A percentile compares a stretch with the other conserved stretches of the same genome.
Conservation (phyloP, 2,329 filamentous ascomycete species). For the Sporothrix sp. region DNA sequence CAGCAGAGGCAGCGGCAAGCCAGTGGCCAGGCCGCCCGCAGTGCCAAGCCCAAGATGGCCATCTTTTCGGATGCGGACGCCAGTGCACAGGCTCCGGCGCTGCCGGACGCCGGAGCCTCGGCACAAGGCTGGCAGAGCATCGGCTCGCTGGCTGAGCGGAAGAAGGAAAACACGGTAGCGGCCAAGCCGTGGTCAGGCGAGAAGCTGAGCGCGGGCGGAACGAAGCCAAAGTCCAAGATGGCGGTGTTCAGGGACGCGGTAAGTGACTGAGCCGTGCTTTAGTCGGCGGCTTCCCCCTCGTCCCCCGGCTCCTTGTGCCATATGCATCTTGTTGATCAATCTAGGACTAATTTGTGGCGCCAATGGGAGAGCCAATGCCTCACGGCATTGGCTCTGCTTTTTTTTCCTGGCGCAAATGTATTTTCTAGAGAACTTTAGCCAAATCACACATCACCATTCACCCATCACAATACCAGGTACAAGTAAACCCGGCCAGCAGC, state of each 20-base stretch:
- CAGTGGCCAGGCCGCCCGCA: slow-evolving; percentile 37
- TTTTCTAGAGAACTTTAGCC: slow-evolving; percentile 43
- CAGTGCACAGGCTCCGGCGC: slow-evolving; percentile 44
- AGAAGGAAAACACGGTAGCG: slow-evolving; percentile 86
- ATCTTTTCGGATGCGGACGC: slow-evolving; percentile 78
- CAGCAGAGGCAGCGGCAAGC: slow-evolving; percentile 24
- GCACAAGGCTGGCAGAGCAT: slow-evolving; percentile 87
- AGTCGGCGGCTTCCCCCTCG: not conserved
- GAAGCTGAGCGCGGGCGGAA: slow-evolving; percentile 78
- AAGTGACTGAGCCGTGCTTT: slow-evolving; percentile 49
- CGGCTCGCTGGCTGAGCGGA: slow-evolving; percentile 73
- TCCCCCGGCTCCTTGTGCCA: not conserved
- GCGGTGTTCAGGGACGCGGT: slow-evolving; percentile 93
- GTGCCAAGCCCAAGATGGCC: slow-evolving; percentile 68
- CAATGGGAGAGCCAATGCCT: slow-evolving; percentile 28
- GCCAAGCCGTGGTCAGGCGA: slow-evolving; percentile 88
- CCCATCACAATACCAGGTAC: slow-evolving; percentile 65
- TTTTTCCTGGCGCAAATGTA: slow-evolving; percentile 28
- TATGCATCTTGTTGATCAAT: slow-evolving; percentile 67
- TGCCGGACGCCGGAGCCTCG: slow-evolving; percentile 40
- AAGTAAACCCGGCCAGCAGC: slow-evolving; percentile 71
- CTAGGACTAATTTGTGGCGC: slow-evolving; percentile 79
- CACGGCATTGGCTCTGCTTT: slow-evolving; percentile 33
- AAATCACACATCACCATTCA: slow-evolving; percentile 55
- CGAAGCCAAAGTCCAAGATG: slow-evolving; percentile 74